Conservation (phyloP, 495 filamentous ascomycete species). For the Penicillium paradoxum region DNA sequence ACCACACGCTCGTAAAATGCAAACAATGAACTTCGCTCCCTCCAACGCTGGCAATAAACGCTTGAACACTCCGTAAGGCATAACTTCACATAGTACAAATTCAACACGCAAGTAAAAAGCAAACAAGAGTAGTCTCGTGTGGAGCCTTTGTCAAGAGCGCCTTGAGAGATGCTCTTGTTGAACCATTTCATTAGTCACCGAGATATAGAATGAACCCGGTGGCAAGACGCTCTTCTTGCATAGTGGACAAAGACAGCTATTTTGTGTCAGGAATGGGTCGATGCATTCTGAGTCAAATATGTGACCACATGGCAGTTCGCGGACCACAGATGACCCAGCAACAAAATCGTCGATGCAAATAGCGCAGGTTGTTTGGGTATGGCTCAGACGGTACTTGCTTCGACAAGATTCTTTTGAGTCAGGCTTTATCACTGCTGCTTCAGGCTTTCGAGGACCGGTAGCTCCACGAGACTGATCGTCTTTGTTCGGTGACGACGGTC, state of each 20-base stretch:
- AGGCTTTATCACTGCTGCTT: constrained; percentile 16
- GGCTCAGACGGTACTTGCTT: constrained; percentile 21
- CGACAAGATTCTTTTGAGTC: neutral
- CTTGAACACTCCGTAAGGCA: neutral
- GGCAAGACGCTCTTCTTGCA: constrained; percentile 74
- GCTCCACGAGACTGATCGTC: neutral
- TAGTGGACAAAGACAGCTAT: constrained; percentile 77
- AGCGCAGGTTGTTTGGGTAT: constrained; percentile 58
- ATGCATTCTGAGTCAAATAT: constrained; percentile 91
- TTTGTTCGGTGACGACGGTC: constrained; percentile 2
- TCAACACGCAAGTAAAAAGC: neutral
- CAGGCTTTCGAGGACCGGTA: constrained; percentile 13
- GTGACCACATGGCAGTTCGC: constrained; percentile 81
- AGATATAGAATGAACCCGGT: constrained; percentile 59
- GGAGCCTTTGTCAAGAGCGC: neutral
- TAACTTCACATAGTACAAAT: neutral
- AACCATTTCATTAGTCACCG: constrained; percentile 80
- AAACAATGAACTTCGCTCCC: neutral
- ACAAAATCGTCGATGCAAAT: constrained; percentile 85
- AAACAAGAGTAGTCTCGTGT: neutral
- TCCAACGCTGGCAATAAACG: neutral
- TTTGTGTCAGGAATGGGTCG: constrained; percentile 65
- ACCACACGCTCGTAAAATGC: neutral
- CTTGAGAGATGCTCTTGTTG: constrained; percentile 54
- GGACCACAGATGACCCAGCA: constrained; percentile 60